A percentile compares a stretch with the other conserved stretches of the same genome.
Conservation (phyloP, 768 basidiomycete genomes). For the Lentinula lateritia region DNA sequence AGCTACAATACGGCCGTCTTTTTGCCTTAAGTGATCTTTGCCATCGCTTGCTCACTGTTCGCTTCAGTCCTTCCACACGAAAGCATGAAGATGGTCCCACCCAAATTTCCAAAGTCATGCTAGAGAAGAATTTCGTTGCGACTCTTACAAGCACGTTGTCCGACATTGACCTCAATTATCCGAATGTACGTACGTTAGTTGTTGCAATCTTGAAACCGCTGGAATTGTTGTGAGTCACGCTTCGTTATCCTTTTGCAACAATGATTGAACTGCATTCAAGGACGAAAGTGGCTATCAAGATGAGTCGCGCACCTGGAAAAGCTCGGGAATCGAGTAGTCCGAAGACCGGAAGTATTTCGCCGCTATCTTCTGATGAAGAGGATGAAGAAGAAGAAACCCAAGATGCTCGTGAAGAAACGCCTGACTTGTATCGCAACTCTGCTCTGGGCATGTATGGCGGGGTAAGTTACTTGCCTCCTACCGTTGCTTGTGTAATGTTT, state of each 20-base stretch:
- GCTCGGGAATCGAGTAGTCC: constrained; percentile 52
- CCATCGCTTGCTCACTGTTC: constrained; percentile 78
- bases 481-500: not conserved
- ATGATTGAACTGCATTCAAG: constrained; percentile 32
- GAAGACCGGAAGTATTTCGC: constrained; percentile 41
- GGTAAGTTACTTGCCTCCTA: constrained; percentile 40
- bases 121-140: constrained; percentile 95
- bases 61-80: constrained; percentile 55
- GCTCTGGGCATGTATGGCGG: constrained; percentile 94
- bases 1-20: constrained; percentile 81
- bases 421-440: constrained; percentile 93
- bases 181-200: constrained; percentile 82
- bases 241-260: not conserved
- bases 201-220: constrained; percentile 83
- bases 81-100: constrained; percentile 75
- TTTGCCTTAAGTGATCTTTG: constrained; percentile 85
- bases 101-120: constrained; percentile 95
- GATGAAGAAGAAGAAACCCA: constrained; percentile 57
- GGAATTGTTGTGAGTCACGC: constrained; percentile 70
- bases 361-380: constrained; percentile 46
- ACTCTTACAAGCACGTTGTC: constrained; percentile 82
- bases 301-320: constrained; percentile 77
- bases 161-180: constrained; percentile 95
- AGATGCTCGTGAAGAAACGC: constrained; percentile 69
- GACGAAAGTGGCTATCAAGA: constrained; percentile 96